Conservation (phyloP, 2,329 filamentous ascomycete genomes). For the Colletotrichum trifolii region DNA sequence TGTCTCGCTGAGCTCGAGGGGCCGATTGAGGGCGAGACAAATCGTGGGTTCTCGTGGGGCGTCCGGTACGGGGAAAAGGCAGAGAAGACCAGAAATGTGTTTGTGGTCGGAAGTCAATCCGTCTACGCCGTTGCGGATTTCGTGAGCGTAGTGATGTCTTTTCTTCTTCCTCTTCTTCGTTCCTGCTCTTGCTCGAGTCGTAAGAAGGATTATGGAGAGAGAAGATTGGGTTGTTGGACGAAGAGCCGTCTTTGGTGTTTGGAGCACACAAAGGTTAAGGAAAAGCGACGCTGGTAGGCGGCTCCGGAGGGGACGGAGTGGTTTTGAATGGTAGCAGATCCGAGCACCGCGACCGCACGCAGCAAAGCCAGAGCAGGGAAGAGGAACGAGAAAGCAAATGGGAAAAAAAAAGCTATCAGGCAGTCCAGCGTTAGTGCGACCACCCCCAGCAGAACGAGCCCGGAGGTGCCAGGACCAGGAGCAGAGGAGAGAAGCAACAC, state of each 20-base stretch:
- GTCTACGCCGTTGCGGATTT: conserved; percentile 15
- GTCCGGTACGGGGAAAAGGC: conserved; percentile 8
- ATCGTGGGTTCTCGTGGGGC: conserved; percentile 29
- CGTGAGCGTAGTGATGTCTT: conserved; percentile 4
- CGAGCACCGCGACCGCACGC: conserved; percentile 31
- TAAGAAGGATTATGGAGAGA: neutral
- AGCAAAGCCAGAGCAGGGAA: conserved; percentile 13
- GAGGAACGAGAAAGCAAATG: neutral
- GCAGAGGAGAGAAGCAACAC: neutral
- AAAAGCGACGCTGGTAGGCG: conserved; percentile 24
- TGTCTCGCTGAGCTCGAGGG: conserved; percentile 5
- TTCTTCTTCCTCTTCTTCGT: conserved; percentile 14
- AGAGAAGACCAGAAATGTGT: conserved; percentile 26
- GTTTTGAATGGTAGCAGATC: conserved; percentile 35
- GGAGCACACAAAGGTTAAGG: conserved; percentile 35
- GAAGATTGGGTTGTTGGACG: conserved; percentile 10
- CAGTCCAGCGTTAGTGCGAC: conserved; percentile 20
- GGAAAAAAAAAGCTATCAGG: conserved; percentile 31
- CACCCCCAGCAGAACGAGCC: neutral
- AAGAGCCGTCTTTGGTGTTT: conserved; percentile 34
- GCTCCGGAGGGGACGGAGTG: conserved; percentile 37
- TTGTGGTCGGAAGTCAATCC: conserved; percentile 30
- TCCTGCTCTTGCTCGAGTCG: conserved; percentile 25
- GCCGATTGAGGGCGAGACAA: conserved; percentile 18
- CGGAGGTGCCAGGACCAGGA: neutral